A percentile compares a stretch with the other conserved stretches of the same genome.
Conservation (phyloP, 75 land plant genomes). For the Cupressus sempervirens region DNA sequence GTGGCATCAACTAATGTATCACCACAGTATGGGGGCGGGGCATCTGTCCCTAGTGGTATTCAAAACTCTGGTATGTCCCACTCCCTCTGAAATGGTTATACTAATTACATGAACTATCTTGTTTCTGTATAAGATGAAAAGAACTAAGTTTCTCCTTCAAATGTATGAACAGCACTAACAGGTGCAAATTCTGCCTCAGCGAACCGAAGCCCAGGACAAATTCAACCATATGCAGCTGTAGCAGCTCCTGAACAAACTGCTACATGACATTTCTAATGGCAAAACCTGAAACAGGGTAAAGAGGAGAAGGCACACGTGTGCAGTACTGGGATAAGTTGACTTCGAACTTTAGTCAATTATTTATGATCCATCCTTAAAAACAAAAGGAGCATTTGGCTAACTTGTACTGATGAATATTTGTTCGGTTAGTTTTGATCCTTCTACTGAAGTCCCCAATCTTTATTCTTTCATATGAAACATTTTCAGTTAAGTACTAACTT, state of each 20-base stretch:
- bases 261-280: neutral
- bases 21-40: neutral
- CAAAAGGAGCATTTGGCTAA: neutral
- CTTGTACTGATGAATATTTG: neutral
- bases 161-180: neutral
- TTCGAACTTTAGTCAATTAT: neutral
- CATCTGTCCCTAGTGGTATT: neutral
- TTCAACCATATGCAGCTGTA: constrained; percentile 1
- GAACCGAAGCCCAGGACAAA: neutral
- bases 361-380: neutral
- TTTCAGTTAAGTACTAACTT: neutral
- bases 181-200: neutral
- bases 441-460: neutral
- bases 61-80: constrained; percentile 6
- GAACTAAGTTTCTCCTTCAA: neutral
- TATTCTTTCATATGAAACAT: neutral
- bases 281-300: neutral
- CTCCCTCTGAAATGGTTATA: neutral
- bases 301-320: neutral
- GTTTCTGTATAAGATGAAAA: neutral
- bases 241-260: constrained; percentile 12
- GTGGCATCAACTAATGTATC: neutral
- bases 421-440: neutral
- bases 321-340: neutral
- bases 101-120: neutral